Conservation (phyloP, 2,329 filamentous ascomycete genomes). For the Podosphaera fusca region DNA sequence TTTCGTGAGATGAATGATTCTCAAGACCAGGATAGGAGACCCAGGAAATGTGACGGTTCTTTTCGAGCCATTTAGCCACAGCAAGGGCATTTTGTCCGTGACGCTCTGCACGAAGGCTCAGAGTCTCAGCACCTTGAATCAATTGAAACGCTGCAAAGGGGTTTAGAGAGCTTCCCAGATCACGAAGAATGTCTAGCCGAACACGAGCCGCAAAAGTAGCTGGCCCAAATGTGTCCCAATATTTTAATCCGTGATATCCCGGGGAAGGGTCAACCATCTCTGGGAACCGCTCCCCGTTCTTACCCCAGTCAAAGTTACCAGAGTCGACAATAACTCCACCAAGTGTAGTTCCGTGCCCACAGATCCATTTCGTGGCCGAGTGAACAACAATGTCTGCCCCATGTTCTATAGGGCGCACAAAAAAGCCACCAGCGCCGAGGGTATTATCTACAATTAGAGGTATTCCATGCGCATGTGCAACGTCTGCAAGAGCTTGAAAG, state of each 20-base stretch:
- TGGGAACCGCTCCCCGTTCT: constrained; percentile 63
- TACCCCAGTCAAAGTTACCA: constrained; percentile 87
- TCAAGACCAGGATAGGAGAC: constrained; percentile 80
- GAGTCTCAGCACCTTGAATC: constrained; percentile 68
- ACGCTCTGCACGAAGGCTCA: constrained; percentile 65
- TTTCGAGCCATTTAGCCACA: constrained; percentile 63
- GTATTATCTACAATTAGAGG: constrained; percentile 60
- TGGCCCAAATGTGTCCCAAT: constrained; percentile 76
- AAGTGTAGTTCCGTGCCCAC: constrained; percentile 82
- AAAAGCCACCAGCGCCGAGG: constrained; percentile 83
- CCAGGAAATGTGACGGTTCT: constrained; percentile 68
- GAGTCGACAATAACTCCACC: constrained; percentile 69
- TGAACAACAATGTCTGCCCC: constrained; percentile 40
- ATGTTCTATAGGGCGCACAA: constrained; percentile 64
- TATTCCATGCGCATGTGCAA: constrained; percentile 44
- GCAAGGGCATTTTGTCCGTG: constrained; percentile 67
- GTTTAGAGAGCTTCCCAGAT: constrained; percentile 62
- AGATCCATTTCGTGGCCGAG: constrained; percentile 93
- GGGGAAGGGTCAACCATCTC: constrained; percentile 76
- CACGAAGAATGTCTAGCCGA: constrained; percentile 73
- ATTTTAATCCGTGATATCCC: constrained; percentile 82
- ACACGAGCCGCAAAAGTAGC: constrained; percentile 66
- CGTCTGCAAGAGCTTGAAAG: constrained; percentile 63
- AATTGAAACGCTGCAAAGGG: constrained; percentile 88
- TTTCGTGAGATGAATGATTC: constrained; percentile 55